phyloP scores from a whole-genome alignment of 805 yeast genomes.

The Ascoidea rubescens region DNA sequence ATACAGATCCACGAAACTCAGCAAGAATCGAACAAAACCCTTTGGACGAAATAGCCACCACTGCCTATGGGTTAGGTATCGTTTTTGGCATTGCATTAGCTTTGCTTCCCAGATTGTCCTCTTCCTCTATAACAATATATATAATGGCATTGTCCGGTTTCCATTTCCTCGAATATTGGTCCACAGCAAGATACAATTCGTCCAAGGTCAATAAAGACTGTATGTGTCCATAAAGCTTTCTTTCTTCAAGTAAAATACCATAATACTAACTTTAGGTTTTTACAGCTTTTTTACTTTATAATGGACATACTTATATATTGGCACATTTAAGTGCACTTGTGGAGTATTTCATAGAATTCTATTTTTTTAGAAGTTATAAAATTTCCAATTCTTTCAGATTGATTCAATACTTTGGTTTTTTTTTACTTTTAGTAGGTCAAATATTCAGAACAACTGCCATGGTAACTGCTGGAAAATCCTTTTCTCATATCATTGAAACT shows the following conservation, averaged over 20 bases:
- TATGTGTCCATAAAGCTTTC: conserved; percentile 1
- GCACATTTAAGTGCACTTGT: conserved; percentile 43
- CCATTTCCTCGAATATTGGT: conserved; percentile 72
- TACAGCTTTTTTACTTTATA: conserved; percentile 41
- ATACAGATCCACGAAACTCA: too few relatives aligned
- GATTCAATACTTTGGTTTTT: conserved; percentile 30
- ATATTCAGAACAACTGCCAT: conserved; percentile 57
- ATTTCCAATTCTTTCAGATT: conserved; percentile 1
- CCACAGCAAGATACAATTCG: conserved; percentile 66
- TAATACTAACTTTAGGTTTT: background rate
- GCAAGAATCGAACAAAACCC: conserved; percentile 22
- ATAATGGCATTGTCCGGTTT: conserved; percentile 40
- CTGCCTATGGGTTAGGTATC: conserved; percentile 30
- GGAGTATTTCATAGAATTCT: conserved; percentile 33
- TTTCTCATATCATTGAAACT: conserved; percentile 65
- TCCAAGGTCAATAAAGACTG: conserved; percentile 50
- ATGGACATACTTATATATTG: conserved; percentile 40
- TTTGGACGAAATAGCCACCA: conserved; percentile 26
- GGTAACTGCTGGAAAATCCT: conserved; percentile 78
- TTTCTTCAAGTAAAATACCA: background rate
- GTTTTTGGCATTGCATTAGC: conserved; percentile 25
- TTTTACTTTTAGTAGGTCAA: conserved; percentile 48
- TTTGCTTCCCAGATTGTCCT: conserved; percentile 20
- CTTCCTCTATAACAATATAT: conserved; percentile 22
- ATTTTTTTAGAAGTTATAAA: conserved; percentile 26